These are phyloP conservation scores for Mortierella sp. DNA, from an alignment of 371 early-diverging fungal species.

Conservation along the genomic window DNA sequence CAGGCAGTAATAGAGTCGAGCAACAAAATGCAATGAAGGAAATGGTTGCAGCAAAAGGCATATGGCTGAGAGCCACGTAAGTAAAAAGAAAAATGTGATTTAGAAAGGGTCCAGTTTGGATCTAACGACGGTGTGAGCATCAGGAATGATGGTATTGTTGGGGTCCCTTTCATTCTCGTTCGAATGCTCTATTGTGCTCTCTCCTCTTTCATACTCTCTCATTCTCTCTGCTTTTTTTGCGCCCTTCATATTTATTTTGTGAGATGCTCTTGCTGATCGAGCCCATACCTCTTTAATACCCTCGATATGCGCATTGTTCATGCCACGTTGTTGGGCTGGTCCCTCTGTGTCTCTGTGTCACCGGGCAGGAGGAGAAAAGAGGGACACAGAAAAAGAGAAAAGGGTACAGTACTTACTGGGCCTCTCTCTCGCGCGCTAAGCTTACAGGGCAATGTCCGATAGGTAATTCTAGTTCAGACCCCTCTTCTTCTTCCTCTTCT, in stretches of 20 bases:
- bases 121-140: too few species aligned
- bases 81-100: too few species aligned
- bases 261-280: background rate
- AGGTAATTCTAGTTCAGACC: background rate
- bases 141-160: background rate
- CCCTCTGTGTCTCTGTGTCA: conserved; percentile 10
- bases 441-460: background rate
- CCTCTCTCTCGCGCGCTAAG: too few species aligned
- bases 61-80: too few species aligned
- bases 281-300: background rate
- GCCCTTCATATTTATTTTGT: background rate
- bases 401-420: background rate
- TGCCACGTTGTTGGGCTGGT: conserved; percentile 27
- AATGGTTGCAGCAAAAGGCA: too few species aligned
- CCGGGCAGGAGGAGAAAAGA: background rate
- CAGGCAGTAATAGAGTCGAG: too few species aligned
- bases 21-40: too few species aligned
- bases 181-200: conserved; percentile 1
- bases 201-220: background rate
- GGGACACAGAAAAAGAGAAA: background rate
- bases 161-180: background rate
- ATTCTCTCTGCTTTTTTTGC: background rate
- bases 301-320: conserved; percentile 24
- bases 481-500: background rate
- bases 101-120: too few species aligned